A percentile compares a stretch with the other conserved stretches of the same genome.
These are phyloP conservation scores for Phytopythium litorale DNA, from an alignment of 352 stramenopile species.

Conservation along the genomic window DNA sequence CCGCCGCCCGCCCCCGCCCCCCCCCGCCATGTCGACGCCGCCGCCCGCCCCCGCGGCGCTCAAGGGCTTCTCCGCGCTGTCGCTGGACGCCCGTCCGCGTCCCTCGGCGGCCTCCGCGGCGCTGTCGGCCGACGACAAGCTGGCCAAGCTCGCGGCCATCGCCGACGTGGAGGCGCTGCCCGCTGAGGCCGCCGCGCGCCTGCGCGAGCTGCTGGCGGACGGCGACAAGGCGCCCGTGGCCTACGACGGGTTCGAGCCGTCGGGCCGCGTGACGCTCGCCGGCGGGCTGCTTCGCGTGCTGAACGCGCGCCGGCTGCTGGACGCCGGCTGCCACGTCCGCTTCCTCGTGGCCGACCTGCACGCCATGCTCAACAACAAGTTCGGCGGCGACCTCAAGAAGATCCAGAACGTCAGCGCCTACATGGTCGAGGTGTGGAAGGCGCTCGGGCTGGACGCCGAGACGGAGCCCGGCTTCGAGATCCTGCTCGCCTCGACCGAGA, in stretches of 20 bases:
- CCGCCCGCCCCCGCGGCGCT: constrained; percentile 36
- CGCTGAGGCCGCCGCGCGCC: constrained; percentile 51
- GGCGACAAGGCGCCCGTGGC: constrained; percentile 77
- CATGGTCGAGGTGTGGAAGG: constrained; percentile 99
- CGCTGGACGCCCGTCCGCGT: constrained; percentile 22
- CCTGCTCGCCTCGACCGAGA: constrained; percentile 96
- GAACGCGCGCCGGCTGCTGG: constrained; percentile 92
- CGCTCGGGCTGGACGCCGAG: constrained; percentile 93
- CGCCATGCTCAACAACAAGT: constrained; percentile 99
- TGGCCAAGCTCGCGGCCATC: constrained; percentile 57
- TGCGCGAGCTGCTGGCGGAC: constrained; percentile 69
- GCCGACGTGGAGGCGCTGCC: constrained; percentile 32
- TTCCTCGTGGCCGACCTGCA: constrained; percentile 99
- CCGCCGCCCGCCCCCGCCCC: not conserved
- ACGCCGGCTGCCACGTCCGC: constrained; percentile 93
- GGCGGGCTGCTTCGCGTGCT: constrained; percentile 93
- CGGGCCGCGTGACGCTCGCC: constrained; percentile 98
- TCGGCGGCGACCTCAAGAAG: constrained; percentile 97
- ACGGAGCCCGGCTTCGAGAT: constrained; percentile 94
- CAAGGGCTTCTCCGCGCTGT: constrained; percentile 53
- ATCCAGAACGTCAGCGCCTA: constrained; percentile 93
- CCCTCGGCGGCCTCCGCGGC: constrained; percentile 22
- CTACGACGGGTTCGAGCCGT: constrained; percentile 99
- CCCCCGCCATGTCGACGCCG: constrained; percentile 25
- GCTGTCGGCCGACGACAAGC: constrained; percentile 58